Evolutionary conservation across 164 flowering plant genomes (phyloP).

Genomic region (Annona cherimola): DNA sequence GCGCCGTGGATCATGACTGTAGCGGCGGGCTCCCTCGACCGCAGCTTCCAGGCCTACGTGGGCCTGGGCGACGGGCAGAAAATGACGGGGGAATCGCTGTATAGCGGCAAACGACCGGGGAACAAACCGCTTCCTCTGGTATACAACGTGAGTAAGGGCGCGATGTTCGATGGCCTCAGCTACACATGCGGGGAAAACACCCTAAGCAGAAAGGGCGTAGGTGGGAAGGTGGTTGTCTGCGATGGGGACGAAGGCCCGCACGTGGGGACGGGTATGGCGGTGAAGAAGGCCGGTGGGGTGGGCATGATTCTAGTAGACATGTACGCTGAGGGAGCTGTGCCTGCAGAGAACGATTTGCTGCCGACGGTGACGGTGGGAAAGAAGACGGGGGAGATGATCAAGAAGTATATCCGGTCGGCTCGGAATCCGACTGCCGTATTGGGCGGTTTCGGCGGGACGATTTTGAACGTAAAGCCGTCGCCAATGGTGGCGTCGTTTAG

Average conservation of each 20-base stretch:
- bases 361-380: slow-evolving; percentile 84
- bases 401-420: slow-evolving; percentile 37
- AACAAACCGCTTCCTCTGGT: slow-evolving; percentile 33
- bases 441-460: slow-evolving; percentile 72
- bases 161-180: slow-evolving; percentile 16
- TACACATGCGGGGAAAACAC: slow-evolving; percentile 69
- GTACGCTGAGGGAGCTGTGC: slow-evolving; percentile 66
- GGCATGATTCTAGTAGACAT: slow-evolving; percentile 90
- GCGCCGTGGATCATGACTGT: slow-evolving; percentile 93
- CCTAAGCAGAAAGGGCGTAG: slow-evolving; percentile 38
- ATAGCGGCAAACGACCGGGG: slow-evolving; percentile 72
- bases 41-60: slow-evolving; percentile 73
- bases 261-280: slow-evolving; percentile 83
- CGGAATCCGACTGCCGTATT: slow-evolving; percentile 59
- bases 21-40: slow-evolving; percentile 82
- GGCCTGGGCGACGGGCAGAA: slow-evolving; percentile 37
- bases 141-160: slow-evolving; percentile 27
- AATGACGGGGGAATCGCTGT: slow-evolving; percentile 59
- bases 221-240: slow-evolving; percentile 79
- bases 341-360: slow-evolving; percentile 72
- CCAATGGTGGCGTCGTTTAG: slow-evolving; percentile 90
- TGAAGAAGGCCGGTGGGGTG: slow-evolving; percentile 65
- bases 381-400: slow-evolving; percentile 48
- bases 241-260: slow-evolving; percentile 69
- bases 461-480: slow-evolving; percentile 65